A percentile compares a stretch with the other conserved stretches of the same genome.
Conservation (phyloP, 208 protist species). For the Histomonas meleagridis region DNA sequence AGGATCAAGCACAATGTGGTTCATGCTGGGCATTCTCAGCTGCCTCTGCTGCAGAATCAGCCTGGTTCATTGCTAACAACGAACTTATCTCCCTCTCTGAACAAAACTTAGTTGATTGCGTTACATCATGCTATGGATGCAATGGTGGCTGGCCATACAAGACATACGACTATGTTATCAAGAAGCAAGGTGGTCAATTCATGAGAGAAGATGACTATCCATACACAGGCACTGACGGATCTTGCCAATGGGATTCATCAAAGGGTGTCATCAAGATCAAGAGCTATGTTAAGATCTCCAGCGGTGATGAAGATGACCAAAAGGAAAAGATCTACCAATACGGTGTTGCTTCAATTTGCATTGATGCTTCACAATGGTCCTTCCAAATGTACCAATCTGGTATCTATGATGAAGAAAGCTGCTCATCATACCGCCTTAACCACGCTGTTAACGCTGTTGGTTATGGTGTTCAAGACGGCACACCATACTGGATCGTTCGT, state of each 20-base stretch:
- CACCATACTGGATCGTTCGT: conserved; percentile 46
- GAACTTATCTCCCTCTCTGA: background rate
- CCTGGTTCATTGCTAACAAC: background rate
- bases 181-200: background rate
- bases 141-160: background rate
- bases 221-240: background rate
- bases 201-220: background rate
- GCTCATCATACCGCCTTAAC: background rate
- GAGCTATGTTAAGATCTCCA: background rate
- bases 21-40: background rate
- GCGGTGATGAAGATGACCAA: background rate
- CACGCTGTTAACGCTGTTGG: background rate
- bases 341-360: background rate
- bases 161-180: background rate
- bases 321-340: background rate
- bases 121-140: background rate
- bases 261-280: background rate
- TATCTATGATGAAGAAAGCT: background rate
- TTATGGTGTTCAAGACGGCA: background rate
- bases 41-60: background rate
- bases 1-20: background rate
- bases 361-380: background rate
- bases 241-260: background rate
- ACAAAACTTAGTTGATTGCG: background rate
- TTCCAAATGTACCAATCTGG: background rate